Percentiles rank a stretch among this genome's conserved stretches.
Conservation (phyloP, 2,329 filamentous ascomycete genomes). For the Aphanocladium album region DNA sequence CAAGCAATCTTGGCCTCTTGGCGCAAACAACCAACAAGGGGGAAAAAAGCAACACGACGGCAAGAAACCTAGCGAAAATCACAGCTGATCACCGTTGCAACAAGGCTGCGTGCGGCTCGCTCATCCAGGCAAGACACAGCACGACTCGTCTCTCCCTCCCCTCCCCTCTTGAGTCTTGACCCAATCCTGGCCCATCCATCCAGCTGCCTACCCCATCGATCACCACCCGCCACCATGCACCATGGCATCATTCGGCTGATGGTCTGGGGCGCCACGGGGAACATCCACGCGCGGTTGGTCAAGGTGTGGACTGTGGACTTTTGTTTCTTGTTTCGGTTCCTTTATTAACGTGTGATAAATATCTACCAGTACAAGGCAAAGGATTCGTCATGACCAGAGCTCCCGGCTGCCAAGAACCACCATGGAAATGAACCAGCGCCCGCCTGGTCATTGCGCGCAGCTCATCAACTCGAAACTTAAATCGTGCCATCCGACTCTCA, state of each 20-base stretch:
- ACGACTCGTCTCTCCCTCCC: not conserved
- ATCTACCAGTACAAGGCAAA: too few species aligned
- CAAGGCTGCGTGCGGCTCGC: not conserved
- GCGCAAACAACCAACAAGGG: not conserved
- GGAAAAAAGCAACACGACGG: not conserved
- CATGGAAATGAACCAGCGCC: not conserved
- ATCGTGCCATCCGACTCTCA: too few species aligned
- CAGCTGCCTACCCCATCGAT: not conserved
- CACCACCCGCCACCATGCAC: conserved; percentile 1
- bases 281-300: not conserved
- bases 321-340: too few species aligned
- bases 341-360: too few species aligned
- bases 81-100: not conserved
- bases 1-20: too few species aligned
- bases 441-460: too few species aligned
- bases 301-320: too few species aligned
- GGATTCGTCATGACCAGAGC: too few species aligned
- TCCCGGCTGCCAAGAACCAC: too few species aligned
- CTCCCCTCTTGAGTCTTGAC: too few species aligned
- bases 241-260: conserved; percentile 7
- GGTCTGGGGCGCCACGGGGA: conserved; percentile 1
- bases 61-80: not conserved
- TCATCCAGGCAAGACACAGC: not conserved
- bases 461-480: too few species aligned
- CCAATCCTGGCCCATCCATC: too few species aligned